A percentile compares a stretch with the other conserved stretches of the same genome.
Evolutionary conservation across 2,329 filamentous ascomycete species (phyloP).

Genomic region (Huntiella moniliformis): DNA sequence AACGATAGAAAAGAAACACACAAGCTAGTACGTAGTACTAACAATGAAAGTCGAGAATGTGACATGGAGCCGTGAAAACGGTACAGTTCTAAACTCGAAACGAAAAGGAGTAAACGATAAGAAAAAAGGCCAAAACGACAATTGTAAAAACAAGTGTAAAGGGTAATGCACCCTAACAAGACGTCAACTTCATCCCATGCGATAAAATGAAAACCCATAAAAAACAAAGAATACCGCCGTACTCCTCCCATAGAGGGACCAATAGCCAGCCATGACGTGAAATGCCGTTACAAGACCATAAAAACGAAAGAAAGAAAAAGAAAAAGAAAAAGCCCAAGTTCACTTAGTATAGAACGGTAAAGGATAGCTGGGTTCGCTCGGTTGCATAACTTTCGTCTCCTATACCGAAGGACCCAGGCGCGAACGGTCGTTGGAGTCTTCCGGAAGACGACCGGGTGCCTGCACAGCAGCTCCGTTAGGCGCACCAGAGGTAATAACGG

Average conservation of each 20-base stretch:
- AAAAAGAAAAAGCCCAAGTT: neutral
- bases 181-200: neutral
- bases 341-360: neutral
- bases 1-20: too few species aligned
- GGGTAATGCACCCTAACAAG: too few species aligned
- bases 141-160: too few species aligned
- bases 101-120: too few species aligned
- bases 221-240: neutral
- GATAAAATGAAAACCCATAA: neutral
- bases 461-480: too few species aligned
- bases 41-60: too few species aligned
- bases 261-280: neutral
- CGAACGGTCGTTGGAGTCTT: neutral
- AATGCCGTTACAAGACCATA: neutral
- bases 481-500: neutral
- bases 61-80: too few species aligned
- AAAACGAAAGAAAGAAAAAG: neutral
- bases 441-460: too few species aligned
- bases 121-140: too few species aligned
- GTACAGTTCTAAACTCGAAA: too few species aligned
- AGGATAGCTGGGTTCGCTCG: neutral
- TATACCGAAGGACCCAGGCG: neutral
- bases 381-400: neutral
- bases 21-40: too few species aligned
- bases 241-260: neutral